Evolutionary conservation across 2,329 filamentous ascomycete species (phyloP).

Genomic region (Pseudogymnoascus verrucosus): DNA sequence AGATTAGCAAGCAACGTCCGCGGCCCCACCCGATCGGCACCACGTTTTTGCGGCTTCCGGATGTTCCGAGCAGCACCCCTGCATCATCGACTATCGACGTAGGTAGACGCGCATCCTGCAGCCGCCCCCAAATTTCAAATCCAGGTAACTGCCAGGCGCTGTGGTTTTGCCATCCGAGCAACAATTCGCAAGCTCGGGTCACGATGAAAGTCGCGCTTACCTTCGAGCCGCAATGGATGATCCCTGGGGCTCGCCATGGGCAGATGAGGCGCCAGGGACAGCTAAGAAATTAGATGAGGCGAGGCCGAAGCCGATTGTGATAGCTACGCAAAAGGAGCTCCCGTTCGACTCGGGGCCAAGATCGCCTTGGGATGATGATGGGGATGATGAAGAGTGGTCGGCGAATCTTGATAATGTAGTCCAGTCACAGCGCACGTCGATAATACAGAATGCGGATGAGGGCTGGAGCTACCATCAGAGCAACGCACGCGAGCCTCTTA

Average conservation of each 20-base stretch:
- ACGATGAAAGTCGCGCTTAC: neutral
- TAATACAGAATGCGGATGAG: neutral
- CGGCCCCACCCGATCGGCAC: constrained; percentile 6
- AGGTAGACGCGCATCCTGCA: neutral
- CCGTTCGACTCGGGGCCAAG: constrained; percentile 17
- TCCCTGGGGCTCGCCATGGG: constrained; percentile 33
- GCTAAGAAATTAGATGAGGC: constrained; percentile 11
- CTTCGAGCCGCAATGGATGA: constrained; percentile 29
- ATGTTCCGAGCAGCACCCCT: neutral
- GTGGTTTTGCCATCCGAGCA: neutral
- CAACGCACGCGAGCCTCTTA: neutral
- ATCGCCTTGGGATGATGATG: constrained; percentile 23
- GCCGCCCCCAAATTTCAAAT: neutral
- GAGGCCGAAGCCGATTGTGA: constrained; percentile 13
- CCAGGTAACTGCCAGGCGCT: neutral
- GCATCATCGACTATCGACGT: constrained; percentile 9
- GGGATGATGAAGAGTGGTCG: constrained; percentile 24
- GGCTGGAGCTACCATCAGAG: neutral
- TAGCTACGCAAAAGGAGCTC: constrained; percentile 16
- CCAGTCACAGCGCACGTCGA: neutral
- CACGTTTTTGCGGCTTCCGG: constrained; percentile 6
- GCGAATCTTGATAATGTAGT: constrained; percentile 13
- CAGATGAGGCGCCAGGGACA: constrained; percentile 24
- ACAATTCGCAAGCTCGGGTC: neutral
- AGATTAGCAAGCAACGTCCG: constrained; percentile 6